Evolutionary conservation across 768 basidiomycete genomes (phyloP), one percentile per base, ranked within the genome.

Genomic region (Cystoderma amianthinum): DNA sequence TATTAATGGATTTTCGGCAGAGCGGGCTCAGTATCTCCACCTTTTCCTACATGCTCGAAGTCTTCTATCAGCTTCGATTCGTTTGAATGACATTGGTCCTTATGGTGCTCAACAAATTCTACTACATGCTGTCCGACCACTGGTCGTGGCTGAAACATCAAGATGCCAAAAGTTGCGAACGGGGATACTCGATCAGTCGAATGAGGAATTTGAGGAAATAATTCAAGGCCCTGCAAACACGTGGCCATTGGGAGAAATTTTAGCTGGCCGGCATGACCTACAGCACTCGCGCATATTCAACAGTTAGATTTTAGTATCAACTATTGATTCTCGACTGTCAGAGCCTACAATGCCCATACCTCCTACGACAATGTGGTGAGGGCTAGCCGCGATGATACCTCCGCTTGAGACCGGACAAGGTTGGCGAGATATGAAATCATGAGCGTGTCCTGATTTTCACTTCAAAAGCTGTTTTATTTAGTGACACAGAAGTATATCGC

Each of bases 211-310:
- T 45, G 68, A 76, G 45, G 64, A 69, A 22, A 54, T 52, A 10
- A 53, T 65, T 9, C 51, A 66, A 23, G 84, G 80, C 0, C 92
- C 94, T 3, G 83, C 85, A 25, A 92, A 82, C 52, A 97, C 90
- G 12, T 98, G 95, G 95, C 96, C 95, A 1, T 60, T 99, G 15
- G 94, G 93, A 13, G 96, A 99, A 63, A 85, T 98, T 30, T 70
- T 98, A 20, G 81, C 85, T 24, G 76, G 80, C 30, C 71, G 96
- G 44, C 96, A 99, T 60, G 95, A 97, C 64, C 64, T 92, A 53
- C 89, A 93, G 60, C 95, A 98, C 64, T 94, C 91, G 33, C 75
- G 94, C 45, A 91, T 98, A 48, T 99, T 99, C 72, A 99, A 99
- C 63, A 87, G 85, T 63, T 85, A 59, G 50, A 10, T n/a, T n/a